These are phyloP conservation scores for Rhynchospora breviuscula DNA, from an alignment of 176 grass and related monocot genomes.

Conservation along the genomic window DNA sequence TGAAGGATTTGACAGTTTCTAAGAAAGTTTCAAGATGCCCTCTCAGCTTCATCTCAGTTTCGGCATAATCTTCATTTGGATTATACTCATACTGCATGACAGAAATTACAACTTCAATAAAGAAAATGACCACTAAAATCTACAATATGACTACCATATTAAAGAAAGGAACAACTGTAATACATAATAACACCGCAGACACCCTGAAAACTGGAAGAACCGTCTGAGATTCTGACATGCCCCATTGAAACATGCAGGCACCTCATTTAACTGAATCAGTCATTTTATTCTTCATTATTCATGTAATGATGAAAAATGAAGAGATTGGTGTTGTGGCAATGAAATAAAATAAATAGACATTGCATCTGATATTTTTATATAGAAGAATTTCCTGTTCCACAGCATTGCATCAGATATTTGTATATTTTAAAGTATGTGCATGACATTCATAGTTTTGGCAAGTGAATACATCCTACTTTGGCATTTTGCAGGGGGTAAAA, in stretches of 20 bases:
- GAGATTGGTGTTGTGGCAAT: background rate
- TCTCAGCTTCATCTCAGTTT: constrained; percentile 91
- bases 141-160: background rate
- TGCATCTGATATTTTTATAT: no score
- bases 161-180: background rate
- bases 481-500: background rate
- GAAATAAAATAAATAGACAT: background rate
- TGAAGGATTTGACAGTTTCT: constrained; percentile 93
- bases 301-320: background rate
- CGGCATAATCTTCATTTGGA: constrained; percentile 87
- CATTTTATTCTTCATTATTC: background rate
- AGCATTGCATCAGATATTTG: no score
- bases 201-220: background rate
- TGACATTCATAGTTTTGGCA: no score
- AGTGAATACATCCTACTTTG: background rate
- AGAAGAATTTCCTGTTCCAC: no score
- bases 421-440: no score
- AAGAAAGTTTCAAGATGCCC: constrained; percentile 82
- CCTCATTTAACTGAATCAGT: no score
- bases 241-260: background rate
- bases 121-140: background rate
- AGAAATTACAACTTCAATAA: background rate
- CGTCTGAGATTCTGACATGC: background rate
- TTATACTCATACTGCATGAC: constrained; percentile 83
- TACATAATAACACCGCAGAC: background rate